Evolutionary conservation across 371 early-diverging fungal genomes (phyloP), one percentile per base, ranked within the genome.

Genomic region (Cokeromyces recurvatus): DNA sequence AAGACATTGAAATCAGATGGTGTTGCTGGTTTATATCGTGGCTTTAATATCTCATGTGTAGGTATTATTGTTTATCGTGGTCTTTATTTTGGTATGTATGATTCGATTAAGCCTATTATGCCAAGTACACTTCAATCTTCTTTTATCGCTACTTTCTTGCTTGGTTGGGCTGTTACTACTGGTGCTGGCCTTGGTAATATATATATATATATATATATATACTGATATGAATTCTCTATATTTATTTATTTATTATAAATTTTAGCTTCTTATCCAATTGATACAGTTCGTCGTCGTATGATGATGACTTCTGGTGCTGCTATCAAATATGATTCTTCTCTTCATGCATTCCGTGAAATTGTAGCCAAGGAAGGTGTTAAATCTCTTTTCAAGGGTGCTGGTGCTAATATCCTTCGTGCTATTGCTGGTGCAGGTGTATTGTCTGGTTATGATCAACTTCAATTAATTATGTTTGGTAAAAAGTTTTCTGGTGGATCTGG

Each of bases 241-340:
- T n/a, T n/a, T n/a, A n/a, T n/a, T n/a, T n/a, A n/a, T n/a, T n/a
- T n/a, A n/a, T n/a, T n/a, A n/a, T n/a, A n/a, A n/a, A 31, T 15
- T 29, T 1, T 51, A 63, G 84, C 78, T 46, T 78, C 82, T 36
- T 91, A 92, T 77, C 94, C 92, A 61, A 85, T 92, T 53, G 92
- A 92, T 74, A 92, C 92, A 47, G 78, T 90, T 66, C 87, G 92
- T 70, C 82, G 91, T 77, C 84, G 92, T 64, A 85, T 91, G 86
- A 85, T 86, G 86, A 84, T 89, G 87, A 82, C 85, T 24, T 84
- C 87, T 48, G 86, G 85, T 59, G 74, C 79, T 51, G 83, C 85
- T 47, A 76, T 84, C 71, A 79, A 84, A 67, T 90, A 91, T 80
- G 67, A 71, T 40, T 77, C 81, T 48, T 78, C 88, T 48, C 35